Percentiles rank a stretch among this genome's conserved stretches.
phyloP scores from a whole-genome alignment of 2,329 filamentous ascomycete genomes.

The Leptosphaerulina australis region DNA sequence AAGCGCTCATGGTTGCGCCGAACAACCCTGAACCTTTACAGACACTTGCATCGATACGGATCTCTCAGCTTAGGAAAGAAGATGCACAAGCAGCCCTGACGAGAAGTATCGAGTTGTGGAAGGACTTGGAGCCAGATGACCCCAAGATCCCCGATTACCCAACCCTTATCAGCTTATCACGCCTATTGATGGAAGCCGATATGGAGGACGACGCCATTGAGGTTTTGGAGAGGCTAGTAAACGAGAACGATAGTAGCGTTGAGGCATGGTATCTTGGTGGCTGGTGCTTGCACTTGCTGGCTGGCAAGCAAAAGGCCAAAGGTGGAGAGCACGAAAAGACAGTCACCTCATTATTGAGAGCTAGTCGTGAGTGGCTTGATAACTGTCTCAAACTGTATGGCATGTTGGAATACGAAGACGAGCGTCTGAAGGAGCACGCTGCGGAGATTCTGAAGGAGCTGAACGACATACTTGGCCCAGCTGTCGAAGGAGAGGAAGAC shows the following conservation, averaged over 20 bases:
- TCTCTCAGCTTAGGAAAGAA: constrained; percentile 79
- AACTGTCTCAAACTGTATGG: constrained; percentile 81
- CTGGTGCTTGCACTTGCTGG: constrained; percentile 84
- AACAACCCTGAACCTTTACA: constrained; percentile 88
- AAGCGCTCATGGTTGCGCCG: constrained; percentile 85
- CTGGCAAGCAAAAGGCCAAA: constrained; percentile 67
- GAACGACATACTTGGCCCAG: constrained; percentile 53
- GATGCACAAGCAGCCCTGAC: constrained; percentile 81
- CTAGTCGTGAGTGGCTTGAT: constrained; percentile 81
- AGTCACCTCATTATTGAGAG: constrained; percentile 66
- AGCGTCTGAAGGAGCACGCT: constrained; percentile 75
- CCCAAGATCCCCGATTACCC: constrained; percentile 82
- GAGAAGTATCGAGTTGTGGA: constrained; percentile 83
- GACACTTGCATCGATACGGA: constrained; percentile 89
- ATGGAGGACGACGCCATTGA: constrained; percentile 84
- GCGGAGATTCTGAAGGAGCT: constrained; percentile 67
- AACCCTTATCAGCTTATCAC: constrained; percentile 78
- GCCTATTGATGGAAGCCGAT: constrained; percentile 87
- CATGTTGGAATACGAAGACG: constrained; percentile 82
- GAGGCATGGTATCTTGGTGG: constrained; percentile 97
- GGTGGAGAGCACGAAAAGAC: constrained; percentile 57
- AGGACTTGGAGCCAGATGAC: constrained; percentile 74
- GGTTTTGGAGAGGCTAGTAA: constrained; percentile 81
- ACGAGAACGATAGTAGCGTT: constrained; percentile 91
- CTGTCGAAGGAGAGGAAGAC: constrained; percentile 51